These are phyloP conservation scores for Lasiodiplodia theobromae DNA, from an alignment of 2,329 filamentous ascomycete species.

Conservation along the genomic window DNA sequence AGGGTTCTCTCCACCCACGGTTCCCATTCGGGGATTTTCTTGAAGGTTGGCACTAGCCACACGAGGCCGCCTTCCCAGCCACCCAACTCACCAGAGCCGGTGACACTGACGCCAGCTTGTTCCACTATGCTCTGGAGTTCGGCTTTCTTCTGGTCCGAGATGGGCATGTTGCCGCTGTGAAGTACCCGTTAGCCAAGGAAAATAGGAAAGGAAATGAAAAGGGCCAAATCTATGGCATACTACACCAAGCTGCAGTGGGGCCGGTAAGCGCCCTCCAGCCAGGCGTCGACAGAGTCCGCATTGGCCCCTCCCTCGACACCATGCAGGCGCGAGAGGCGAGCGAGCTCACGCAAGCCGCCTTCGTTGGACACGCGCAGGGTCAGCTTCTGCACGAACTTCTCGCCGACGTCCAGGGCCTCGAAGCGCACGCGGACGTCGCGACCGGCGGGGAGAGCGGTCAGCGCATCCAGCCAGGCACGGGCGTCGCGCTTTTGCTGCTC, in stretches of 20 bases:
- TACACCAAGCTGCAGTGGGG: conserved; percentile 53
- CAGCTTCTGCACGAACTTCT: conserved; percentile 49
- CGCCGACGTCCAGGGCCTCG: conserved; percentile 42
- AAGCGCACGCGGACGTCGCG: conserved; percentile 40
- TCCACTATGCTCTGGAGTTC: conserved; percentile 36
- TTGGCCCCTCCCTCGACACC: conserved; percentile 39
- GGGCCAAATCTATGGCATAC: conserved; percentile 39
- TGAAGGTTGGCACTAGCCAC: conserved; percentile 50
- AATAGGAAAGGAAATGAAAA: background rate
- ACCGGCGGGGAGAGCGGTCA: conserved; percentile 31
- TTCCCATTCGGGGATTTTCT: conserved; percentile 47
- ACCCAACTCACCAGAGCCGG: conserved; percentile 36
- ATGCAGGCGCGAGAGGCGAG: conserved; percentile 36
- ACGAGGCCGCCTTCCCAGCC: conserved; percentile 47
- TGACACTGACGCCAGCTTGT: conserved; percentile 38
- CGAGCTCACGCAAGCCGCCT: conserved; percentile 40
- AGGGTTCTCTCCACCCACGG: conserved; percentile 21
- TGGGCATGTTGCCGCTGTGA: conserved; percentile 18
- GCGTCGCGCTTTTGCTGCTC: conserved; percentile 35
- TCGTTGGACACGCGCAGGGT: conserved; percentile 46
- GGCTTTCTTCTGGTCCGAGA: conserved; percentile 36
- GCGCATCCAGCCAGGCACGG: conserved; percentile 47
- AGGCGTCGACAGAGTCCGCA: conserved; percentile 35
- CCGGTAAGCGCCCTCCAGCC: conserved; percentile 43
- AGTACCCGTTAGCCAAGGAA: background rate